Evolutionary conservation across 306 rosid species (phyloP).

Genomic region (Rosa chinensis): DNA sequence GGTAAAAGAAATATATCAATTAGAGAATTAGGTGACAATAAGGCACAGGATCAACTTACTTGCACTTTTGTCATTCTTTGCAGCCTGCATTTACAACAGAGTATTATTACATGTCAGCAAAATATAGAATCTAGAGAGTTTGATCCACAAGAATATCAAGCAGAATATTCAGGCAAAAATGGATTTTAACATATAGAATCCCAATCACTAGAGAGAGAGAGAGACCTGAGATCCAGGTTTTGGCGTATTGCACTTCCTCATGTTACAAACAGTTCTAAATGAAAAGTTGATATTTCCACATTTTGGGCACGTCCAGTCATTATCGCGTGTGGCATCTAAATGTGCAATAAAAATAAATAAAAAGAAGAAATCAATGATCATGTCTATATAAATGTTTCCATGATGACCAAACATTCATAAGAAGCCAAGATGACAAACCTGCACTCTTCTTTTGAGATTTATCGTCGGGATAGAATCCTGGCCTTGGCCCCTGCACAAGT

Average conservation of each 20-base stretch:
- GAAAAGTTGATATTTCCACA: slow-evolving; percentile 98
- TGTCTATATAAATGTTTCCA: background rate
- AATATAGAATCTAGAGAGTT: background rate
- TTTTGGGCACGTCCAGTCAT: slow-evolving; percentile 98
- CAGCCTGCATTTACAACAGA: slow-evolving; percentile 50
- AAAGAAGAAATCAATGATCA: slow-evolving; percentile 6
- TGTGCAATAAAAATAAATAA: background rate
- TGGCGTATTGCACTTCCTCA: slow-evolving; percentile 99
- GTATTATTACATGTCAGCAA: slow-evolving; percentile 25
- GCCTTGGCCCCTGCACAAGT: slow-evolving; percentile 77
- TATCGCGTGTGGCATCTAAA: slow-evolving; percentile 84
- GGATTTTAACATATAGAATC: background rate
- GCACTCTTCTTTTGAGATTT: slow-evolving; percentile 65
- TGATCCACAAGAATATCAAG: background rate
- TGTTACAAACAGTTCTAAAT: slow-evolving; percentile 91
- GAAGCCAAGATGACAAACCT: slow-evolving; percentile 45
- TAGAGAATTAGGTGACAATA: background rate
- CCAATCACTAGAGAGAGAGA: background rate
- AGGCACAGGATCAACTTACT: slow-evolving; percentile 53
- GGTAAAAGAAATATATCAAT: background rate
- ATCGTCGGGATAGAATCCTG: slow-evolving; percentile 78
- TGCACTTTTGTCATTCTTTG: slow-evolving; percentile 74
- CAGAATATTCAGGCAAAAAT: background rate
- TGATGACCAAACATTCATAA: background rate
- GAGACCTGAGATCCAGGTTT: slow-evolving; percentile 93